Evolutionary conservation across 805 yeast species (phyloP), one percentile per base, ranked within the genome.

Genomic region (Maudiozyma bulderi): DNA sequence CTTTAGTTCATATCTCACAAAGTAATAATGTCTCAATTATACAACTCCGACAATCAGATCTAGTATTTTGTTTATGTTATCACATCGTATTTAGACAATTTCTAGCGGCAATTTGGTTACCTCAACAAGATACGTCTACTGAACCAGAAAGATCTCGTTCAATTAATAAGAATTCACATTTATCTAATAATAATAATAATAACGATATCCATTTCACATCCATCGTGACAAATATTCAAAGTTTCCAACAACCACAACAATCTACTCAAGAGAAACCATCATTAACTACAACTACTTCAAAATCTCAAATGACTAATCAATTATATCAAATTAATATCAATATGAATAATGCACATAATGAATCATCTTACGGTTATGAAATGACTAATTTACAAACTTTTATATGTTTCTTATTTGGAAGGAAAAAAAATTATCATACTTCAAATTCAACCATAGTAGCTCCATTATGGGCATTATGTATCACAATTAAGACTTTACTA

Each of bases 391-490:
- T 65, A 41, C 66, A 65, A 50, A 65, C 59, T 41, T 65, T 64
- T 40, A 62, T 65, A 42, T 54, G 57, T 41, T 60, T 57, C 40
- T 49, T 65, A 32, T 65, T 64, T 42, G 59, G 55, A 32, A 54
- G 60, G 49, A 60, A 56, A 39, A 61, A 56, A 42, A 59, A 56
- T 39, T 59, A 20, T 20, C 26, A 20, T 20, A 20, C 26, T 20
- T 20, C 26, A 20, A 35, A n/a, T n/a, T 35, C 38, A 7, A 15
- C 55, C 45, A 40, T 57, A 30, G 54, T 63, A 28, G 80, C 80
- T 52, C 82, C 82, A 3, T 50, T 78, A 3, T 78, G 83, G 83
- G 66, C 78, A 0, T 69, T 77, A 43, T 59, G 78, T 0, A 73
- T 76, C 29, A 78, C 81, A 1, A 64, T 75, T 9, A 73, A 72